A percentile compares a stretch with the other conserved stretches of the same genome.
Conservation (phyloP, 345 rosid genomes). For the Rhodomyrtus tomentosa region DNA sequence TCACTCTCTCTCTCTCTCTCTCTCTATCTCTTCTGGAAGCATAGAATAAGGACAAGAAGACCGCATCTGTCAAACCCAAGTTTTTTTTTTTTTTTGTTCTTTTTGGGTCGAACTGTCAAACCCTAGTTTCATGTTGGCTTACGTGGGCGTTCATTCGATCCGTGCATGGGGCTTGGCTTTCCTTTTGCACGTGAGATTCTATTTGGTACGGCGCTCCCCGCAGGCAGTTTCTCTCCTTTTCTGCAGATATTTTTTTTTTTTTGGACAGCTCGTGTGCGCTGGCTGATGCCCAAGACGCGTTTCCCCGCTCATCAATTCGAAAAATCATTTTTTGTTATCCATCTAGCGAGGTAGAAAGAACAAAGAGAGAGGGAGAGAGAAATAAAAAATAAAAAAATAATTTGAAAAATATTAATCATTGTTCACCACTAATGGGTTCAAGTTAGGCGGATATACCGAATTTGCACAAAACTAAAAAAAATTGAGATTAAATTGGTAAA, state of each 20-base stretch:
- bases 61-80: neutral
- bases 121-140: neutral
- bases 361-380: no score
- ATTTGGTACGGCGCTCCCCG: neutral
- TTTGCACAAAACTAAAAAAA: no score
- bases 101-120: neutral
- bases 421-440: no score
- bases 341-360: no score
- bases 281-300: neutral
- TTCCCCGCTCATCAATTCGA: neutral
- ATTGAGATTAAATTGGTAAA: no score
- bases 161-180: neutral
- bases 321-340: neutral
- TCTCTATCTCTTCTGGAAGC: neutral
- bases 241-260: neutral
- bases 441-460: no score
- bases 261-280: neutral
- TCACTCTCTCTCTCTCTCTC: neutral
- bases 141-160: neutral
- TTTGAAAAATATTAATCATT: no score
- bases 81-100: no score
- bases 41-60: neutral
- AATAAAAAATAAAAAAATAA: no score
- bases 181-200: neutral
- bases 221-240: neutral